Base-by-base conservation (phyloP, 306 rosid species). In the Inga leiocalycina region DNA sequence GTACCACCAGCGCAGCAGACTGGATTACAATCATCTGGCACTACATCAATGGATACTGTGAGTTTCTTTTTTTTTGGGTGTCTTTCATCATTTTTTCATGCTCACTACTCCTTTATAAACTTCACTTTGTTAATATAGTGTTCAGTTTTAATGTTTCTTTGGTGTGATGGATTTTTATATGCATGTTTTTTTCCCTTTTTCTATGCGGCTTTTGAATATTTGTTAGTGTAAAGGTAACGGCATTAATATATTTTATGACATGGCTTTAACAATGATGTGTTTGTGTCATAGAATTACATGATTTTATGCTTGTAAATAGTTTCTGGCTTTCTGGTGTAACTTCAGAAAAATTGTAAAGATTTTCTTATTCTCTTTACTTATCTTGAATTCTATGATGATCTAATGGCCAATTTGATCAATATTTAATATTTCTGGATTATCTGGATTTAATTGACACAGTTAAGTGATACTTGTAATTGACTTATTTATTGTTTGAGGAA, bases 1-100 rank as follows among this genome's bases (percentile, higher is more conserved):
- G 87, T 76, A 74, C 70, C 92, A 46, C 84, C 90, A 46, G 80
- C 82, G n/a, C 98, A 85, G 84, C 97, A 89, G 54, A 82, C 88
- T 78, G 91, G 89, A 62, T 90, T 89, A 57, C 97, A 90, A 67
- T 70, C 95, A 74, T 83, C 97, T 75, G 88, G 86, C 74, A 44
- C 89, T 83, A 13, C 88, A 62, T 83, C 91, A 51, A 57, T 83
- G 30, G 94, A 91, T 82, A 54, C 88, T 3, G 99, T 94, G 78
- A 88, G 91, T 83, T 34, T 45, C 79, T 65, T n/a, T 57, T n/a
- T 35, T 35, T 0, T 35, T 4, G 4, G 14, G 6, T 78, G 62
- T 62, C 52, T 48, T 68, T 12, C 48, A 24, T 68, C 65, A 17
- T 72, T 52, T 72, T 43, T 65, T 41, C n/a, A 80, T 61, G 64